Evolutionary conservation across 78 protist species (phyloP).

Genomic region (Dictyostelium intermedium): DNA sequence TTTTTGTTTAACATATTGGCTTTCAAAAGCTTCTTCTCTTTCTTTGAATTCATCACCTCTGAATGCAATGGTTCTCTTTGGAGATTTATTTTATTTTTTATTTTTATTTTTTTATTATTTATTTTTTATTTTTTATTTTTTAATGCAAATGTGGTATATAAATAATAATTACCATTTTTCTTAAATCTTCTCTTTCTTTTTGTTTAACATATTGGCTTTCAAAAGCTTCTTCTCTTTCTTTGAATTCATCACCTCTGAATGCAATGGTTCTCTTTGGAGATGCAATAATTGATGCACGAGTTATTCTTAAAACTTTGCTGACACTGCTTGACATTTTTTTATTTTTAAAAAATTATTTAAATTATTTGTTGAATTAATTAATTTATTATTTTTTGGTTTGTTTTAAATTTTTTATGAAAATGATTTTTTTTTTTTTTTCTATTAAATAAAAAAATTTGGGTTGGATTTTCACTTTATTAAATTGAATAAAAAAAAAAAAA

Average conservation of each 20-base stretch:
- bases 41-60: conserved; percentile 38
- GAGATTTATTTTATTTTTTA: too few species aligned
- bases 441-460: neutral
- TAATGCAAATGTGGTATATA: too few species aligned
- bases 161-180: neutral
- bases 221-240: conserved; percentile 76
- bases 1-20: conserved; percentile 44
- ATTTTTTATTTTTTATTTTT: too few species aligned
- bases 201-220: conserved; percentile 42
- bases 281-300: conserved; percentile 14
- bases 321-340: neutral
- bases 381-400: neutral
- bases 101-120: too few species aligned
- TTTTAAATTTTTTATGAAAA: neutral
- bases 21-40: conserved; percentile 75
- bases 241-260: conserved; percentile 19
- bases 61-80: neutral
- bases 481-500: neutral
- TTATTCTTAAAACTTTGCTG: neutral
- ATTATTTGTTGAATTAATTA: neutral
- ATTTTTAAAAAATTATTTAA: neutral
- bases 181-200: conserved; percentile 72
- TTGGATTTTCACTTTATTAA: neutral
- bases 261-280: neutral
- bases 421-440: neutral